Evolutionary conservation across 2,329 filamentous ascomycete genomes (phyloP).

Genomic region (Aschersonia sp.): DNA sequence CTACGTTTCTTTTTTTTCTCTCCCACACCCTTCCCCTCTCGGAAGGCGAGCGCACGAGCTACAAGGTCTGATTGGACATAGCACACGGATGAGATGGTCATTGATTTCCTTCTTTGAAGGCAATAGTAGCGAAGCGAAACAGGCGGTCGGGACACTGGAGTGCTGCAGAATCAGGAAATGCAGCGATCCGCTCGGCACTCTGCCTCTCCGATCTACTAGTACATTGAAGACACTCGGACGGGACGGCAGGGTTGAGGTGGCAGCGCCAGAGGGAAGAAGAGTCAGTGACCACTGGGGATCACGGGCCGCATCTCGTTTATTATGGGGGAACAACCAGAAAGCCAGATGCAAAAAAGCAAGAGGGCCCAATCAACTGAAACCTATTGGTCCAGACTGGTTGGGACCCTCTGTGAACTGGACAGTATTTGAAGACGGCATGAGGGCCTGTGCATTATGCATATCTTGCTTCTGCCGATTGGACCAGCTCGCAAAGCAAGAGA

Average conservation of each 20-base stretch:
- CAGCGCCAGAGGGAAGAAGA: neutral
- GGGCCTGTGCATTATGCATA: neutral
- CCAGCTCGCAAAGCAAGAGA: neutral
- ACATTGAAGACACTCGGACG: neutral
- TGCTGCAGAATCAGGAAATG: neutral
- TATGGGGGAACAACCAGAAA: neutral
- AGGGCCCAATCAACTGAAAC: neutral
- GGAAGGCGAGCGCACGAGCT: too few relatives aligned
- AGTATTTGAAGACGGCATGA: neutral
- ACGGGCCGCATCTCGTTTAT: neutral
- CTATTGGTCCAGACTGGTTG: neutral
- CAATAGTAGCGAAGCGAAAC: too few relatives aligned
- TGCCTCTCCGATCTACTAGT: neutral
- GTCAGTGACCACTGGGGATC: neutral
- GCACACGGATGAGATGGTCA: too few relatives aligned
- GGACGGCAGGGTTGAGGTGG: too few relatives aligned
- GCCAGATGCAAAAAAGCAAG: neutral
- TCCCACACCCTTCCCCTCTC: too few relatives aligned
- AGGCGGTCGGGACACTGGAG: too few relatives aligned
- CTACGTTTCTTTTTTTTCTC: too few relatives aligned
- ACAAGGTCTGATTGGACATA: too few relatives aligned
- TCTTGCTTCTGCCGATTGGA: neutral
- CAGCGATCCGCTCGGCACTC: neutral
- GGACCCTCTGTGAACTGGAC: neutral
- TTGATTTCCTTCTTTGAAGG: too few relatives aligned